Base-by-base conservation (phyloP, 2,329 filamentous ascomycete genomes). In the Cladosporium sp. region DNA sequence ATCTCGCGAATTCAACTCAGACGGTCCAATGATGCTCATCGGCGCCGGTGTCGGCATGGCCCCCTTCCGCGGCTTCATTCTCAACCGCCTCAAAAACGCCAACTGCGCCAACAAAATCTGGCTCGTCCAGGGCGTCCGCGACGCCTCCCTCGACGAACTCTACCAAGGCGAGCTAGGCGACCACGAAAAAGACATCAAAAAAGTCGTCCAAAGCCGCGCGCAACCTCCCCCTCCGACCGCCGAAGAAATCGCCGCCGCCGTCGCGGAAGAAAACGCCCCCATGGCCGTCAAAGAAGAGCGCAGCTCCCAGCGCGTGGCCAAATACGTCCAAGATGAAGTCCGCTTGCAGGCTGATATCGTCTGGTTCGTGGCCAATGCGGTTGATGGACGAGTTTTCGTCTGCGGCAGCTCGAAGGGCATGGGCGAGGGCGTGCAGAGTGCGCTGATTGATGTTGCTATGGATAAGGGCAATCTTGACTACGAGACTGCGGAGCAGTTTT, bases 61-160 rank as follows among this genome's bases (percentile, higher is more conserved):
- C 9, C 93, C 93, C 0, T 98, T 98, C 83, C 84, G 93, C 42
- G 93, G 93, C 51, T 98, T 98, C 68, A 94, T 98, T 38, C 88
- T 97, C 72, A 88, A 94, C 53, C 82, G 91, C 11, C 78, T 96
- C 51, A 92, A 92, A 77, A 93, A 90, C 55, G 91, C 91, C 64
- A 96, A 94, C 72, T 95, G 91, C 65, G 90, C 89, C 55, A 96
- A 96, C 77, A 96, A 96, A 73, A 92, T 96, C 61, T 96, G 91
- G 91, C 88, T 96, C 39, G 80, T 96, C 38, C 91, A 96, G 71
- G 91, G 91, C 33, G 84, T 95, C 39, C 86, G 91, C n/a, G 93
- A 98, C 71, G 90, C 87, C 20, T 81, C 95, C 36, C 82, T 97
- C 18, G 93, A 98, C 64, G 93, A 98, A 71, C 84, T 98, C 35